phyloP scores from a whole-genome alignment of 139 green algal species.

The Dunaliella primolecta region DNA sequence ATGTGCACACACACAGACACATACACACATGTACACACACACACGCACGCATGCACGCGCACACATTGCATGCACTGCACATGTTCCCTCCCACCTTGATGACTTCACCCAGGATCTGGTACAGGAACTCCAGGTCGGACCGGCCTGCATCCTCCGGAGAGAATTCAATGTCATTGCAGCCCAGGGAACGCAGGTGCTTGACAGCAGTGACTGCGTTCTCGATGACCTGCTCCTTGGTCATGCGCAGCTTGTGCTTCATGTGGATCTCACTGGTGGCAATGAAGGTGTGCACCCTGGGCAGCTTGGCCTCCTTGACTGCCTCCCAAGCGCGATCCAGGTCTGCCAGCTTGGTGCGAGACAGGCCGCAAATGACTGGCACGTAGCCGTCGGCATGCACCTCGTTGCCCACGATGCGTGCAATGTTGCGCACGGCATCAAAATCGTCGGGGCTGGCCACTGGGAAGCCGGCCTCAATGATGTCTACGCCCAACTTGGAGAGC shows the following conservation, averaged over 20 bases:
- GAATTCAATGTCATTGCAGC: slow-evolving; percentile 98
- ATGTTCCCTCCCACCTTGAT: too few relatives aligned
- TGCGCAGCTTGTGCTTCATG: slow-evolving; percentile 94
- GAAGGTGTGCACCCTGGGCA: slow-evolving; percentile 95
- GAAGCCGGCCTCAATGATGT: slow-evolving; percentile 99
- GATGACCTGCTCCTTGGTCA: slow-evolving; percentile 88
- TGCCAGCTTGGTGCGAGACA: slow-evolving; percentile 74
- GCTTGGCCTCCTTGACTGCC: slow-evolving; percentile 79
- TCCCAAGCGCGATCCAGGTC: slow-evolving; percentile 90
- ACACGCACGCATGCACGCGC: slow-evolving; percentile 14
- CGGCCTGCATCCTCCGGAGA: slow-evolving; percentile 91
- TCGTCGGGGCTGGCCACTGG: slow-evolving; percentile 95
- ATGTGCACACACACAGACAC: not conserved
- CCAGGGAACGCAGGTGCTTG: slow-evolving; percentile 76
- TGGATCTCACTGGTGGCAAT: slow-evolving; percentile 96
- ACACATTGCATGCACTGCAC: too few relatives aligned
- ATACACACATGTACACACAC: not conserved
- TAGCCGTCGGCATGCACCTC: slow-evolving; percentile 83
- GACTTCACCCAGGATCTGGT: slow-evolving; percentile 73
- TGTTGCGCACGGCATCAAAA: slow-evolving; percentile 90
- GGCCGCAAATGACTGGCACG: slow-evolving; percentile 96
- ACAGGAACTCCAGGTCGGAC: slow-evolving; percentile 91
- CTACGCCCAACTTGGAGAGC: slow-evolving; percentile 93
- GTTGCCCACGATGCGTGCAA: slow-evolving; percentile 89
- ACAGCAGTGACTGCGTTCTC: slow-evolving; percentile 85